A percentile compares a stretch with the other conserved stretches of the same genome.
These are phyloP conservation scores for Chlorella sorokiniana DNA, from an alignment of 139 green algal species.

Conservation along the genomic window DNA sequence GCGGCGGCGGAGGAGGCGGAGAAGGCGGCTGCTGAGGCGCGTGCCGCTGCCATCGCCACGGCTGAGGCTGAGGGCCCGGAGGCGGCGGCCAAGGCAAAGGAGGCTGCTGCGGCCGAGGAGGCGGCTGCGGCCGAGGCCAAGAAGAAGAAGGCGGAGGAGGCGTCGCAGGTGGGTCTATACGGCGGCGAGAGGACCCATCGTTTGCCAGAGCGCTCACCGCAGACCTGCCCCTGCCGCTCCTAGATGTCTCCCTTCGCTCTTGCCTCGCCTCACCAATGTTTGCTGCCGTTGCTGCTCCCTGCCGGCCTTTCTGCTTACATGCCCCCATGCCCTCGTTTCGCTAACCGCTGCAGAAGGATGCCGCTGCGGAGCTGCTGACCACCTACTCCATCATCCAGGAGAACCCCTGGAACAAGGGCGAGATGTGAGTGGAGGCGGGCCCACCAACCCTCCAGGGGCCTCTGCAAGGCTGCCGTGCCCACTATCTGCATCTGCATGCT, in stretches of 20 bases:
- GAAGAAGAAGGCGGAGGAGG: background rate
- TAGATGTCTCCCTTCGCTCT: too few relatives aligned
- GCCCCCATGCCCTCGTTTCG: too few relatives aligned
- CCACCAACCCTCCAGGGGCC: too few relatives aligned
- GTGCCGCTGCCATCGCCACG: background rate
- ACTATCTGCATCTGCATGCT: background rate
- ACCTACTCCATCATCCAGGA: conserved; percentile 83
- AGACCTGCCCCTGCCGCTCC: too few relatives aligned
- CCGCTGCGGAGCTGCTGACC: conserved; percentile 58
- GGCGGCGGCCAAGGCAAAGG: conserved; percentile 9
- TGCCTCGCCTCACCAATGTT: background rate
- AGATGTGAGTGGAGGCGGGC: conserved; percentile 61
- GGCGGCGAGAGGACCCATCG: background rate
- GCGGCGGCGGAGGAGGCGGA: conserved; percentile 41
- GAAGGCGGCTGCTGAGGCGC: conserved; percentile 23
- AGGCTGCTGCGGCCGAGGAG: conserved; percentile 35
- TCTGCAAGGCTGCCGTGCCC: too few relatives aligned
- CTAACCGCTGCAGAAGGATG: conserved; percentile 31
- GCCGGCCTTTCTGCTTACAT: too few relatives aligned
- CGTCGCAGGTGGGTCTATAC: background rate
- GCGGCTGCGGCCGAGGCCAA: background rate
- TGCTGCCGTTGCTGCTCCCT: too few relatives aligned
- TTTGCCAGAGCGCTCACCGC: too few relatives aligned
- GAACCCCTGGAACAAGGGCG: conserved; percentile 87
- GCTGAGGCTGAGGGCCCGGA: background rate